These are phyloP conservation scores for Fomitopsis betulina DNA, from an alignment of 1,284 basidiomycete species.

Conservation along the genomic window DNA sequence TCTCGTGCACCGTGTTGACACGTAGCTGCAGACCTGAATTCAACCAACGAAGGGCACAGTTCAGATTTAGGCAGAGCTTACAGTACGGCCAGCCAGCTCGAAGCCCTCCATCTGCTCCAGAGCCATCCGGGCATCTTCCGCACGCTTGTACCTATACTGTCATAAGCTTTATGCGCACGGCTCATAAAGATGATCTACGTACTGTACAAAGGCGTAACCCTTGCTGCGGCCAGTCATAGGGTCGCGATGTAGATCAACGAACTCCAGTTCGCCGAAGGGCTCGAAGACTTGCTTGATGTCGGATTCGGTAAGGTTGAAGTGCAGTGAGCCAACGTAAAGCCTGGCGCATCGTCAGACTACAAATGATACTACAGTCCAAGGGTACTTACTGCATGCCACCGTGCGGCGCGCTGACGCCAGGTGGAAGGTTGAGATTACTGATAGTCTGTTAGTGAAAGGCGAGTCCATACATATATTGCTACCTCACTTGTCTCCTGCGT, in stretches of 20 bases:
- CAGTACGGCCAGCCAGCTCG: slow-evolving; percentile 90
- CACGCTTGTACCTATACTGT: slow-evolving; percentile 69
- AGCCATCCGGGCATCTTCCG: slow-evolving; percentile 93
- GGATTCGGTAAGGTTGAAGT: slow-evolving; percentile 93
- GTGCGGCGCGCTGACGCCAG: slow-evolving; percentile 69
- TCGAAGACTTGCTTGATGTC: slow-evolving; percentile 99
- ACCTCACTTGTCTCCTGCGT: slow-evolving; percentile 76
- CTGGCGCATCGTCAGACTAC: slow-evolving; percentile 34
- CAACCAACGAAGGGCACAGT: slow-evolving; percentile 5
- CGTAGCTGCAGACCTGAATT: slow-evolving; percentile 51
- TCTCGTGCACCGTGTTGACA: slow-evolving; percentile 89
- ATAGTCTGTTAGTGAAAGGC: not conserved
- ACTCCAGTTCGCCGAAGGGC: slow-evolving; percentile 96
- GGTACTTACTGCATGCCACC: slow-evolving; percentile 71
- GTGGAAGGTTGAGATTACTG: slow-evolving; percentile 74
- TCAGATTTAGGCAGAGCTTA: slow-evolving; percentile 33
- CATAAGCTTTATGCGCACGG: slow-evolving; percentile 4
- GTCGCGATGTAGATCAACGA: slow-evolving; percentile 96
- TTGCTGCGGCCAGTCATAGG: slow-evolving; percentile 92
- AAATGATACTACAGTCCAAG: slow-evolving; percentile 7
- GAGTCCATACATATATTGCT: not conserved
- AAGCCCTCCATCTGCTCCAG: slow-evolving; percentile 98
- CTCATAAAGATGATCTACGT: slow-evolving; percentile 26
- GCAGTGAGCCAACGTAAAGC: slow-evolving; percentile 94
- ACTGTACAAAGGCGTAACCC: slow-evolving; percentile 98